Percentiles rank a stretch among this genome's conserved stretches.
These are phyloP conservation scores for Neofusicoccum laricinum DNA, from an alignment of 2,329 filamentous ascomycete species.

Conservation along the genomic window DNA sequence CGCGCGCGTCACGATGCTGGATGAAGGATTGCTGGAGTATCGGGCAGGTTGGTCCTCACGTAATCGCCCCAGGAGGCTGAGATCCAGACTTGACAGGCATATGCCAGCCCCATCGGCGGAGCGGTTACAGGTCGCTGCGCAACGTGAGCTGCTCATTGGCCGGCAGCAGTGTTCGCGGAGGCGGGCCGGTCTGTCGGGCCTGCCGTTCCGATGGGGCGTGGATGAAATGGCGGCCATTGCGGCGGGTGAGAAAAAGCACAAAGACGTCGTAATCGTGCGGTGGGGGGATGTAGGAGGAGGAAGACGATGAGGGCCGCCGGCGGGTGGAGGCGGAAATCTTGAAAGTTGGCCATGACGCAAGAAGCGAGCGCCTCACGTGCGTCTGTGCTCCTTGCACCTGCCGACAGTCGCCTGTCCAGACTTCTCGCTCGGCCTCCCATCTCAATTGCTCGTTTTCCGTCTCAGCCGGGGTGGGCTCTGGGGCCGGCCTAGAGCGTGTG, in stretches of 20 bases:
- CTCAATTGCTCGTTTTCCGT: not conserved
- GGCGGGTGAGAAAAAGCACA: not conserved
- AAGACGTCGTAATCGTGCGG: not conserved
- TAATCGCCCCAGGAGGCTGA: not conserved
- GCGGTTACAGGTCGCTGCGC: not conserved
- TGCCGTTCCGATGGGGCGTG: not conserved
- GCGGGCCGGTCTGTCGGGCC: not conserved
- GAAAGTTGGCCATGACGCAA: constrained; percentile 7
- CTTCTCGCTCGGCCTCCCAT: not conserved
- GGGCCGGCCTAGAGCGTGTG: not conserved
- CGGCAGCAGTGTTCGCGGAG: not conserved
- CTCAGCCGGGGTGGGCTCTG: not conserved
- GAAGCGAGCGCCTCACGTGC: not conserved
- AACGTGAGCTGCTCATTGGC: not conserved
- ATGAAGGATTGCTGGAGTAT: not conserved
- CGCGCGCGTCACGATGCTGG: not conserved
- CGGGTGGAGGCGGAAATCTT: constrained; percentile 5
- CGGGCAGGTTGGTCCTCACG: not conserved
- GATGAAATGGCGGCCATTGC: not conserved
- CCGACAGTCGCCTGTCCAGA: no score
- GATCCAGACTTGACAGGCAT: constrained; percentile 3
- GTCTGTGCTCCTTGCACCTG: not conserved
- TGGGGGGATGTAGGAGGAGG: not conserved
- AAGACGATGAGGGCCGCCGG: not conserved
- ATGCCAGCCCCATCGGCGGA: not conserved